Percentiles rank a stretch among this genome's conserved stretches.
Conservation (phyloP, 352 stramenopile genomes). For the Pythium monospermum region DNA sequence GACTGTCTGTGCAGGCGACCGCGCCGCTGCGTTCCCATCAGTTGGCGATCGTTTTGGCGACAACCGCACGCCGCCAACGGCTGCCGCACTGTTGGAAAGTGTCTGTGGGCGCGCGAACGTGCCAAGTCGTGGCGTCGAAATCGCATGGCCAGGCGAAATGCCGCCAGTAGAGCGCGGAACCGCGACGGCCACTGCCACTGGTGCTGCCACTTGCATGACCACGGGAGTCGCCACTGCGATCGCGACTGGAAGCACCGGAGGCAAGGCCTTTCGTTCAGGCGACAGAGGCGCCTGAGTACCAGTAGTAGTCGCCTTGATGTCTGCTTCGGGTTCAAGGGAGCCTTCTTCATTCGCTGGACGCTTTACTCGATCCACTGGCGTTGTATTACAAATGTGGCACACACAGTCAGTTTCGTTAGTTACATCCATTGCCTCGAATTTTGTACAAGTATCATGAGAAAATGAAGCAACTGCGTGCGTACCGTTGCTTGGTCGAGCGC, state of each 20-base stretch:
- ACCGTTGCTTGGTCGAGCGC: slow-evolving; percentile 63
- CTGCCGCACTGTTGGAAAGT: not conserved
- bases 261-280: slow-evolving; percentile 13
- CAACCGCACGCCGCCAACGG: slow-evolving; percentile 20
- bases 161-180: slow-evolving; percentile 1
- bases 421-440: too few relatives aligned
- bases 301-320: not conserved
- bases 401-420: too few relatives aligned
- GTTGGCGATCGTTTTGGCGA: slow-evolving; percentile 36
- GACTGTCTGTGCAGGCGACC: slow-evolving; percentile 15
- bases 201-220: too few relatives aligned
- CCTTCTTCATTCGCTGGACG: slow-evolving; percentile 5
- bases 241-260: slow-evolving; percentile 11
- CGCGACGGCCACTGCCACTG: not conserved
- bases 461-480: too few relatives aligned
- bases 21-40: too few relatives aligned
- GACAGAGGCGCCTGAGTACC: slow-evolving; percentile 1
- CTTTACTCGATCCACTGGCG: slow-evolving; percentile 19
- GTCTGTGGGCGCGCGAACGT: slow-evolving; percentile 3
- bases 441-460: too few relatives aligned
- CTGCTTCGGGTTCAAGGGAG: too few relatives aligned
- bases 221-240: not conserved
- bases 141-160: slow-evolving; percentile 19
- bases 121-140: slow-evolving; percentile 5
- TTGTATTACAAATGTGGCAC: not conserved